Conservation (phyloP, 2,329 filamentous ascomycete species). For the Cladobotryum mycophilum region DNA sequence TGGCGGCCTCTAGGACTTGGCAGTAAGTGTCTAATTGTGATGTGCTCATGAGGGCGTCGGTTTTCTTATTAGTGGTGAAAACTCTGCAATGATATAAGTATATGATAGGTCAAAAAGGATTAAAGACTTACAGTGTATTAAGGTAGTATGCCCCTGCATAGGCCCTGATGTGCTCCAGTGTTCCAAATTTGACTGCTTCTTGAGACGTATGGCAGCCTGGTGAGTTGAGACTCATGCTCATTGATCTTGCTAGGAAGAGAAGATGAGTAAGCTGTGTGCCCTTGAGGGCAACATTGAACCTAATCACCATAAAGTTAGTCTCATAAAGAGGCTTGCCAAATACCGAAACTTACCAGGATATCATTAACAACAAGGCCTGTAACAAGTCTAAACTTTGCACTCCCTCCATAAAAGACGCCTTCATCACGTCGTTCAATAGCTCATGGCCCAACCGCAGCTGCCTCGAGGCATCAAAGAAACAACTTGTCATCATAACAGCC, state of each 20-base stretch:
- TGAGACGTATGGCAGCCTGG: background rate
- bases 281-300: constrained; percentile 43
- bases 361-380: constrained; percentile 39
- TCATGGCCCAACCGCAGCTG: constrained; percentile 39
- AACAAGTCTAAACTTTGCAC: constrained; percentile 40
- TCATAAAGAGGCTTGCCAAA: background rate
- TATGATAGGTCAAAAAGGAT: background rate
- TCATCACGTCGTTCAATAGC: constrained; percentile 37
- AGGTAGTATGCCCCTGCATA: constrained; percentile 46
- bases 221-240: constrained; percentile 37
- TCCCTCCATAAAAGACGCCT: constrained; percentile 35
- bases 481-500: constrained; percentile 40
- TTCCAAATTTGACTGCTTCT: constrained; percentile 20
- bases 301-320: constrained; percentile 12
- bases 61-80: constrained; percentile 41
- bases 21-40: constrained; percentile 38
- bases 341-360: constrained; percentile 36
- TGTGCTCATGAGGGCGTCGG: constrained; percentile 43
- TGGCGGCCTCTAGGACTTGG: constrained; percentile 34
- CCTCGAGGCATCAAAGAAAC: constrained; percentile 36
- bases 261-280: constrained; percentile 45
- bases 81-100: constrained; percentile 23
- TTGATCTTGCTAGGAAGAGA: constrained; percentile 41
- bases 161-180: constrained; percentile 40
- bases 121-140: constrained; percentile 37